Evolutionary conservation across 1,284 basidiomycete genomes (phyloP).

Genomic region (Phaffia rhodozyma): DNA sequence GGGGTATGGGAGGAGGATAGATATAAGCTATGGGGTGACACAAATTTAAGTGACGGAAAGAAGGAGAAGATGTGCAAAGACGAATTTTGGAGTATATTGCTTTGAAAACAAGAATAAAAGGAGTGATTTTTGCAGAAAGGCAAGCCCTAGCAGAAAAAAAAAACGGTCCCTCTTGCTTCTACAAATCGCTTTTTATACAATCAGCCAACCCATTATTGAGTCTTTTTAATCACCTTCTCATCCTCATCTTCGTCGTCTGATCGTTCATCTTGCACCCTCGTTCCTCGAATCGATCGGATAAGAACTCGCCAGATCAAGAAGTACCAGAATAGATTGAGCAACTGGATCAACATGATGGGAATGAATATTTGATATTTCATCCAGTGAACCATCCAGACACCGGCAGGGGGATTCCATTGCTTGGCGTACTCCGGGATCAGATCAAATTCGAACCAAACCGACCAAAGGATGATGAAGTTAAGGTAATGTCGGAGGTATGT

Average conservation of each 20-base stretch:
- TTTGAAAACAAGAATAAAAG: too few species aligned
- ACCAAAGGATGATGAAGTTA: constrained; percentile 75
- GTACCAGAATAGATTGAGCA: constrained; percentile 86
- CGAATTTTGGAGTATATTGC: too few species aligned
- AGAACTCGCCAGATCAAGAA: constrained; percentile 62
- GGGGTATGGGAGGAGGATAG: too few species aligned
- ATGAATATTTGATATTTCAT: constrained; percentile 69
- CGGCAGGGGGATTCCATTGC: constrained; percentile 50
- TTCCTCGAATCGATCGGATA: constrained; percentile 28
- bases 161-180: too few species aligned
- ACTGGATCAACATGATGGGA: constrained; percentile 61
- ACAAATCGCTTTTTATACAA: too few species aligned
- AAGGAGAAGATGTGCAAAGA: too few species aligned
- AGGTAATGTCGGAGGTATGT: constrained; percentile 95
- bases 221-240: constrained; percentile 21
- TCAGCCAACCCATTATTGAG: not conserved
- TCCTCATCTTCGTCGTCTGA: constrained; percentile 40
- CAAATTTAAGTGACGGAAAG: too few species aligned
- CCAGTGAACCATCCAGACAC: constrained; percentile 63
- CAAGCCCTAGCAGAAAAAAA: too few species aligned
- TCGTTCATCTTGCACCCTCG: constrained; percentile 35
- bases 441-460: constrained; percentile 71
- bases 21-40: too few species aligned
- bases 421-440: constrained; percentile 56
- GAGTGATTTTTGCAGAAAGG: too few species aligned